Evolutionary conservation across 768 basidiomycete species (phyloP).

Genomic region (Lentinula edodes): DNA sequence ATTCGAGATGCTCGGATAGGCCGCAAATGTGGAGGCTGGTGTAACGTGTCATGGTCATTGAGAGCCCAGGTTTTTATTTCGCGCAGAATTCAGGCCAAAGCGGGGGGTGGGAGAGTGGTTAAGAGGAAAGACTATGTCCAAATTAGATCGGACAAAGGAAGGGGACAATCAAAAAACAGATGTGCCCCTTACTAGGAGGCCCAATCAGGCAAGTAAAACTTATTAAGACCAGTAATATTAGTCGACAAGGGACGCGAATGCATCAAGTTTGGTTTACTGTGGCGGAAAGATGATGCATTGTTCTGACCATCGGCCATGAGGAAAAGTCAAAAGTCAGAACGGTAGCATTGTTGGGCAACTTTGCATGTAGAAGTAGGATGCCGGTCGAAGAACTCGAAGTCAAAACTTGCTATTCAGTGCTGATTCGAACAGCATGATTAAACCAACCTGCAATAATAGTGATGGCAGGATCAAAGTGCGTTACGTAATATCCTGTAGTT

Average conservation of each 20-base stretch:
- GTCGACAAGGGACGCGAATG: too few species aligned
- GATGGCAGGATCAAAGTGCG: too few species aligned
- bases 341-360: too few species aligned
- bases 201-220: background rate
- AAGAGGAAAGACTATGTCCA: background rate
- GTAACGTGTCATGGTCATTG: background rate
- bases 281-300: too few species aligned
- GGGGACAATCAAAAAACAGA: background rate
- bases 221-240: too few species aligned
- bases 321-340: background rate
- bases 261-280: too few species aligned
- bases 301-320: background rate
- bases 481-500: too few species aligned
- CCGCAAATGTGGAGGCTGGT: background rate
- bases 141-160: background rate
- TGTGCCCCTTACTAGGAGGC: background rate
- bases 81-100: background rate
- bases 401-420: too few species aligned
- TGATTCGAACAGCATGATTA: too few species aligned
- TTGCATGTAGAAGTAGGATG: too few species aligned
- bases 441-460: too few species aligned
- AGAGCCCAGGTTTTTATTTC: background rate
- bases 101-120: background rate
- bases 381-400: too few species aligned
- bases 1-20: background rate